These are phyloP conservation scores for Polytolypa hystricis DNA, from an alignment of 2,329 filamentous ascomycete genomes.

Conservation along the genomic window DNA sequence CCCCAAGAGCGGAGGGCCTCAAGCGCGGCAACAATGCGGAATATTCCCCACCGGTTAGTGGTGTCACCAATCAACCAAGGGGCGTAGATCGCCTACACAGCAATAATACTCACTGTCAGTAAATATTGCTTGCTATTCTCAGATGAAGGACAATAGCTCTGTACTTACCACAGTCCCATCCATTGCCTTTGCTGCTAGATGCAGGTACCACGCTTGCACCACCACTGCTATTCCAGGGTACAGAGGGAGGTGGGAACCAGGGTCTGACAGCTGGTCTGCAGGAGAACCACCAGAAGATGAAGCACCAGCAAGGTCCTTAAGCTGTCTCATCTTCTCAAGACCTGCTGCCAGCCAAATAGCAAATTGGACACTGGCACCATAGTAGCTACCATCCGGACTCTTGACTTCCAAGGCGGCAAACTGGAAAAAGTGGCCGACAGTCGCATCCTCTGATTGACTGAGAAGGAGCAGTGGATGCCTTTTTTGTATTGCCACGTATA, in stretches of 20 bases:
- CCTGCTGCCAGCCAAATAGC: slow-evolving; percentile 8
- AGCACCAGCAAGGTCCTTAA: not conserved
- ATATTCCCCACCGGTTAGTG: not conserved
- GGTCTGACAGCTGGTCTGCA: not conserved
- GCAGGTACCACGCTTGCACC: slow-evolving; percentile 7
- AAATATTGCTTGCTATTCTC: not conserved
- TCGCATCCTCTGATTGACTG: slow-evolving; percentile 1
- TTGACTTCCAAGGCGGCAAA: slow-evolving; percentile 7
- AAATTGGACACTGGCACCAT: slow-evolving; percentile 5
- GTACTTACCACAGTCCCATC: slow-evolving; percentile 7
- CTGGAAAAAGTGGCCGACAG: not conserved
- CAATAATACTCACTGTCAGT: too few relatives aligned
- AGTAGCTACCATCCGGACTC: slow-evolving; percentile 7
- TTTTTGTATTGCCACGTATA: not conserved
- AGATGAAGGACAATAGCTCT: not conserved
- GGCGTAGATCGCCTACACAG: slow-evolving; percentile 2
- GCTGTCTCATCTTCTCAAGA: slow-evolving; percentile 3
- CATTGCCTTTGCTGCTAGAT: slow-evolving; percentile 1
- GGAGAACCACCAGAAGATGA: not conserved
- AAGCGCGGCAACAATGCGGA: slow-evolving; percentile 3
- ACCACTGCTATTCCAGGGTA: slow-evolving; percentile 5
- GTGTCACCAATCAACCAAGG: slow-evolving; percentile 5
- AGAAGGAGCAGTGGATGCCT: slow-evolving; percentile 1
- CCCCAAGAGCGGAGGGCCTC: not conserved
- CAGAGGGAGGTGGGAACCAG: not conserved